phyloP scores from a whole-genome alignment of 2,329 filamentous ascomycete species.

The Teratosphaeria pseudoeucalypti region DNA sequence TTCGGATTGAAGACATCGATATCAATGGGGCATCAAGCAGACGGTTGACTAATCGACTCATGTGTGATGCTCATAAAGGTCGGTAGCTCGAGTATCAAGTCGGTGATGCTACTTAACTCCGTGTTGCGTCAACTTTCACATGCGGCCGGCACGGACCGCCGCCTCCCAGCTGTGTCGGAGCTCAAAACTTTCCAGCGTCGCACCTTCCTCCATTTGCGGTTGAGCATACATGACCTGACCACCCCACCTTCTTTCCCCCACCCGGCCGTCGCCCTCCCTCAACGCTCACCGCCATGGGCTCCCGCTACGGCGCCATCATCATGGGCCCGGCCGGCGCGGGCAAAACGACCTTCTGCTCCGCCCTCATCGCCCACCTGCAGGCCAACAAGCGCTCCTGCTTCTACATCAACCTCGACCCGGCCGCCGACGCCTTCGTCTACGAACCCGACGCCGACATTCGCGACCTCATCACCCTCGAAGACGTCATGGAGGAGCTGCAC shows the following conservation, averaged over 20 bases:
- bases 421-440: conserved; percentile 85
- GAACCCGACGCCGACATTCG: conserved; percentile 90
- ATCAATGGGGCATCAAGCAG: background rate
- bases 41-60: background rate
- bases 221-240: background rate
- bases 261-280: background rate
- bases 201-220: too few relatives aligned
- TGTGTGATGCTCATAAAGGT: background rate
- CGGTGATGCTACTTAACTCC: too few relatives aligned
- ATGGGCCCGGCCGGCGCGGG: conserved; percentile 97
- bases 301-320: conserved; percentile 83
- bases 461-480: conserved; percentile 82
- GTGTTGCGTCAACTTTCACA: background rate
- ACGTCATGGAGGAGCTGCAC: conserved; percentile 92
- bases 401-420: conserved; percentile 97
- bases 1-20: too few relatives aligned
- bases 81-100: too few relatives aligned
- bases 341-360: conserved; percentile 92
- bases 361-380: conserved; percentile 84
- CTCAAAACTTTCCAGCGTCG: background rate
- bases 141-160: background rate
- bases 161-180: background rate
- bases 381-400: conserved; percentile 88
- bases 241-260: background rate
- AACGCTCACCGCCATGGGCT: conserved; percentile 14